Percentiles rank a stretch among this genome's conserved stretches.
Conservation (phyloP, 2,329 filamentous ascomycete genomes). For the Pyricularia sp. region DNA sequence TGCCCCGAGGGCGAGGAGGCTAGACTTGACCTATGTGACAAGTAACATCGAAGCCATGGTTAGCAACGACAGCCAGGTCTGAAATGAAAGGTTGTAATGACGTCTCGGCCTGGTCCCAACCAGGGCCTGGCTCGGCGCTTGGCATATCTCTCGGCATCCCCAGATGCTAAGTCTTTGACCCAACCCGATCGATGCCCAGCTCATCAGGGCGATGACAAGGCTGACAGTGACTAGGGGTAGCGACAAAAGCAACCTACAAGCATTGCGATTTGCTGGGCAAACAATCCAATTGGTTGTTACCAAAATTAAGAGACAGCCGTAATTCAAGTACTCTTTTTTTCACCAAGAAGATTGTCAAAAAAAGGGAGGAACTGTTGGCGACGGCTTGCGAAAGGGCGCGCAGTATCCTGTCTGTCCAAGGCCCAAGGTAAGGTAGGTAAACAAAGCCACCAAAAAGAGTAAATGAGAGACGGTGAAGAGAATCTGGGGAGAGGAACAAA, state of each 20-base stretch:
- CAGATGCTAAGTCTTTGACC: background rate
- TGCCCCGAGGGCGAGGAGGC: slow-evolving; percentile 43
- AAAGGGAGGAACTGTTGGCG: background rate
- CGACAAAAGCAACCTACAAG: background rate
- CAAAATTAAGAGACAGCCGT: background rate
- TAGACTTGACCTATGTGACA: slow-evolving; percentile 24
- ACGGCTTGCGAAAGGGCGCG: background rate
- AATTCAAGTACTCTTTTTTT: background rate
- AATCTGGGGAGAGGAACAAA: background rate
- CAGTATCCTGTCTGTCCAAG: background rate
- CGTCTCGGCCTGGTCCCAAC: background rate
- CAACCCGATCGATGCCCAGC: background rate
- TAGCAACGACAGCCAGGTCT: background rate
- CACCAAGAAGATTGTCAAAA: background rate
- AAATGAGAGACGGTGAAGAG: background rate
- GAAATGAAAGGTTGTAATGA: background rate
- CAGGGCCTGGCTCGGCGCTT: background rate
- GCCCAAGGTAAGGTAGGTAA: slow-evolving; percentile 1
- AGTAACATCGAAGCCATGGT: background rate
- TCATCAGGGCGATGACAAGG: background rate
- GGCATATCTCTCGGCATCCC: background rate
- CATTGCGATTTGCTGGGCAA: background rate
- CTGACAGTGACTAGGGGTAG: background rate
- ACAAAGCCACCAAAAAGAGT: background rate
- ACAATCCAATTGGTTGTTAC: background rate